Conservation (phyloP, 148 eudicot species). For the Heliosperma pusillum region DNA sequence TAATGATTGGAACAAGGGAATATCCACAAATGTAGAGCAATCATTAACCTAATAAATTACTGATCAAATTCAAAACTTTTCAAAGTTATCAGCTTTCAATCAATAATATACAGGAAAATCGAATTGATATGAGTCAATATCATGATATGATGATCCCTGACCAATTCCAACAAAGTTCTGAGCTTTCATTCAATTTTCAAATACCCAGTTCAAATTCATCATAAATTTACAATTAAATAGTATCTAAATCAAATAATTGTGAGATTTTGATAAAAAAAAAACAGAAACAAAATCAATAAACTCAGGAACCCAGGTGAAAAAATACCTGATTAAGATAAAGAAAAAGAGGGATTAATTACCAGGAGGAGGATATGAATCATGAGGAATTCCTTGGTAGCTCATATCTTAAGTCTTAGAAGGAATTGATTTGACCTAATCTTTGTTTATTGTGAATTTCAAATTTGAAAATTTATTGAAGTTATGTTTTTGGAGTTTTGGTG, state of each 20-base stretch:
- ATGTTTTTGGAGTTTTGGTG: not conserved
- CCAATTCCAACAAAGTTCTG: no score
- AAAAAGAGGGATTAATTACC: constrained; percentile 10
- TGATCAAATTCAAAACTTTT: not conserved
- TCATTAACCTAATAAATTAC: no score
- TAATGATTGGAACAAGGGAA: no score
- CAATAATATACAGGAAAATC: not conserved
- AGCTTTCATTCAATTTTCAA: not conserved
- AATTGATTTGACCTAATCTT: not conserved
- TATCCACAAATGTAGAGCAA: no score
- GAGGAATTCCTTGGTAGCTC: constrained; percentile 28
- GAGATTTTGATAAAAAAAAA: no score
- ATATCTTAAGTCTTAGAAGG: constrained; percentile 8
- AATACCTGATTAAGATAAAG: not conserved
- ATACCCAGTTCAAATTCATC: not conserved
- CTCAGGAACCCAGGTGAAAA: not conserved
- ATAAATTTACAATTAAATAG: not conserved
- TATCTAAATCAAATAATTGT: not conserved
- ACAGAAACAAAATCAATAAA: not conserved
- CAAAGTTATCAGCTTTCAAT: not conserved
- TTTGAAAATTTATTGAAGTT: no score
- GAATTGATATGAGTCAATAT: not conserved
- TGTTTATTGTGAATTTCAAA: not conserved
- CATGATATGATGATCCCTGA: not conserved
- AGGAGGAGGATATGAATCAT: constrained; percentile 25